Evolutionary conservation across 106 monocot genomes (phyloP).

Genomic region (Dactylorhiza incarnata): DNA sequence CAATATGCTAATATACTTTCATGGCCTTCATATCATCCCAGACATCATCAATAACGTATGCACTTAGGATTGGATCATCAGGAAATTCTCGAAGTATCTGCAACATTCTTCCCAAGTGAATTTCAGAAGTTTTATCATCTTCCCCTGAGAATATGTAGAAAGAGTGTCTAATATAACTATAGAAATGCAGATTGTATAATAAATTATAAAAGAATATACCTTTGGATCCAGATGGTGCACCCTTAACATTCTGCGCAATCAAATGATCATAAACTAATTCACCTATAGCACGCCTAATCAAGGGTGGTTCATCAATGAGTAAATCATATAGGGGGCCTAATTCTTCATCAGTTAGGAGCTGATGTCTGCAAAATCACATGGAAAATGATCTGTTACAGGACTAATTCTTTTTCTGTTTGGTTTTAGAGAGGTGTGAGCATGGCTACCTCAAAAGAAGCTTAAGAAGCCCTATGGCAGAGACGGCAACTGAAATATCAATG

Average conservation of each 20-base stretch:
- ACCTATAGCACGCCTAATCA: slow-evolving; percentile 93
- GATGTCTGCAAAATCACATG: slow-evolving; percentile 61
- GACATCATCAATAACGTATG: slow-evolving; percentile 98
- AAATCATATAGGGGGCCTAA: slow-evolving; percentile 94
- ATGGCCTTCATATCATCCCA: slow-evolving; percentile 99
- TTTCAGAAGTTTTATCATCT: slow-evolving; percentile 80
- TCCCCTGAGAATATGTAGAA: slow-evolving; percentile 34
- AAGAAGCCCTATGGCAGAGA: slow-evolving; percentile 84
- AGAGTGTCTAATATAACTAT: neutral
- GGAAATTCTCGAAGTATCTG: slow-evolving; percentile 96
- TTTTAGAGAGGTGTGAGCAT: neutral
- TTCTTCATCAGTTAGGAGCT: slow-evolving; percentile 89
- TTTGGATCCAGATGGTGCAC: slow-evolving; percentile 37
- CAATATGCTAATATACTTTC: slow-evolving; percentile 43
- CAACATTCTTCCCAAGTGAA: slow-evolving; percentile 83
- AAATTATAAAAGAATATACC: slow-evolving; percentile 23
- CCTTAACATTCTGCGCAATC: slow-evolving; percentile 83
- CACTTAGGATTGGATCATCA: slow-evolving; percentile 79
- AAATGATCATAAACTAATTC: slow-evolving; percentile 97
- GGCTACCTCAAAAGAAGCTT: slow-evolving; percentile 77
- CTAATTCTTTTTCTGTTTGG: neutral
- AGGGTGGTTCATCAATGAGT: slow-evolving; percentile 93
- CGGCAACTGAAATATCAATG: slow-evolving; percentile 84
- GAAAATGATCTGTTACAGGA: neutral
- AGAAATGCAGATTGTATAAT: neutral